Percentiles rank a stretch among this genome's conserved stretches.
Evolutionary conservation across 179 eudicot species (phyloP).

Genomic region (Pouteria campechiana): DNA sequence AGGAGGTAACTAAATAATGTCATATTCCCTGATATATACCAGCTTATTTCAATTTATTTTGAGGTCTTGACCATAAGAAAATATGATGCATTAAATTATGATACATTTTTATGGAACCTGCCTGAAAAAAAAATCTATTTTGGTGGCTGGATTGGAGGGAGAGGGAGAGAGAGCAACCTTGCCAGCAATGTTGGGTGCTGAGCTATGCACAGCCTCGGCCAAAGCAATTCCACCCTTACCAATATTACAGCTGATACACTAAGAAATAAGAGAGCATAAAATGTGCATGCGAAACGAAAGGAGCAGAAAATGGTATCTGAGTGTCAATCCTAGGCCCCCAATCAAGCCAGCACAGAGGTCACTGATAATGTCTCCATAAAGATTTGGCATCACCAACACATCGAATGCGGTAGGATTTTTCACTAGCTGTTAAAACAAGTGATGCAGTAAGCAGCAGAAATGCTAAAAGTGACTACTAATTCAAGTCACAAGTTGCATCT

Average conservation of each 20-base stretch:
- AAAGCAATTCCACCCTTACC: slow-evolving; percentile 97
- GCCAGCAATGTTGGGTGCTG: slow-evolving; percentile 99
- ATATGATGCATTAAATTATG: too few species aligned
- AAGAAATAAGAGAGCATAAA: not conserved
- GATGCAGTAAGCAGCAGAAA: too few species aligned
- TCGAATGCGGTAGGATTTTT: slow-evolving; percentile 96
- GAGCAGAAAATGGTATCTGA: slow-evolving; percentile 35
- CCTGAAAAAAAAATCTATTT: too few species aligned
- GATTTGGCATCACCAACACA: slow-evolving; percentile 96
- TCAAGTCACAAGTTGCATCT: too few species aligned
- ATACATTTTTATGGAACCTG: too few species aligned
- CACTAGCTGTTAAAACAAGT: slow-evolving; percentile 58
- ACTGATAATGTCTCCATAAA: slow-evolving; percentile 95
- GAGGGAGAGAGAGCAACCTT: too few species aligned
- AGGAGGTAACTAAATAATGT: too few species aligned
- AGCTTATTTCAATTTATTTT: too few species aligned
- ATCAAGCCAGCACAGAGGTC: slow-evolving; percentile 98
- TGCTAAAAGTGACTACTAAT: too few species aligned
- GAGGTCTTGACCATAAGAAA: too few species aligned
- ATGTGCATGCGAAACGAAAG: not conserved
- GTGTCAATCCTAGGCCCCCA: slow-evolving; percentile 96
- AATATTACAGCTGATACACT: slow-evolving; percentile 58
- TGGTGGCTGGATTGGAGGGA: too few species aligned
- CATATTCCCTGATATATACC: too few species aligned
- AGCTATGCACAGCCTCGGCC: slow-evolving; percentile 99